Evolutionary conservation across 2,329 filamentous ascomycete species (phyloP).

Genomic region (Aspergillus vadensis): DNA sequence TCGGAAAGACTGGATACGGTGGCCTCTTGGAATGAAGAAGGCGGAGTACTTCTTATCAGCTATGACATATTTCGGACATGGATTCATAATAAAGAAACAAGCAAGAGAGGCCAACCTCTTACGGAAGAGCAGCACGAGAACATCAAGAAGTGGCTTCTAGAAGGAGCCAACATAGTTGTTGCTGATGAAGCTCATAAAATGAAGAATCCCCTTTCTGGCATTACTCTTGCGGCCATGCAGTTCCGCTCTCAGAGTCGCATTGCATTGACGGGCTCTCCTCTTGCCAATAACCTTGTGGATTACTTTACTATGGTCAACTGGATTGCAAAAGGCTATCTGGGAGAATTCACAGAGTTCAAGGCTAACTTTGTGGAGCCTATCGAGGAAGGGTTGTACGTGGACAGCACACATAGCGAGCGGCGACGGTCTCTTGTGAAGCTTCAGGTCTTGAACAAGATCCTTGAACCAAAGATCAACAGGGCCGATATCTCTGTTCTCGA

Average conservation of each 20-base stretch:
- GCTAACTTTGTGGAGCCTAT: slow-evolving; percentile 73
- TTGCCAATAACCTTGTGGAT: slow-evolving; percentile 81
- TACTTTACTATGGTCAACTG: slow-evolving; percentile 88
- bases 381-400: slow-evolving; percentile 66
- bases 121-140: slow-evolving; percentile 42
- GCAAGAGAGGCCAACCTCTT: slow-evolving; percentile 27
- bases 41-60: slow-evolving; percentile 76
- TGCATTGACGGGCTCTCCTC: slow-evolving; percentile 81
- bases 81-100: slow-evolving; percentile 39
- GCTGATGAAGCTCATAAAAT: slow-evolving; percentile 83
- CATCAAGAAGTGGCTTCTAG: slow-evolving; percentile 54
- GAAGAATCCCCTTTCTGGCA: slow-evolving; percentile 64
- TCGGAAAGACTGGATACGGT: slow-evolving; percentile 52
- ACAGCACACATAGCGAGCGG: slow-evolving; percentile 61
- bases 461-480: slow-evolving; percentile 77
- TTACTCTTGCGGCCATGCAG: slow-evolving; percentile 56
- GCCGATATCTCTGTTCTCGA: slow-evolving; percentile 69
- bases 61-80: slow-evolving; percentile 67
- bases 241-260: slow-evolving; percentile 73
- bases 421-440: slow-evolving; percentile 67
- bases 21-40: slow-evolving; percentile 61
- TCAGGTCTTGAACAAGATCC: slow-evolving; percentile 67
- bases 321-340: slow-evolving; percentile 79
- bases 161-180: slow-evolving; percentile 71
- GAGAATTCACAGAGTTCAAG: slow-evolving; percentile 67